Conservation (phyloP, 73 alveolate genomes). For the Paramecium octaurelia region DNA sequence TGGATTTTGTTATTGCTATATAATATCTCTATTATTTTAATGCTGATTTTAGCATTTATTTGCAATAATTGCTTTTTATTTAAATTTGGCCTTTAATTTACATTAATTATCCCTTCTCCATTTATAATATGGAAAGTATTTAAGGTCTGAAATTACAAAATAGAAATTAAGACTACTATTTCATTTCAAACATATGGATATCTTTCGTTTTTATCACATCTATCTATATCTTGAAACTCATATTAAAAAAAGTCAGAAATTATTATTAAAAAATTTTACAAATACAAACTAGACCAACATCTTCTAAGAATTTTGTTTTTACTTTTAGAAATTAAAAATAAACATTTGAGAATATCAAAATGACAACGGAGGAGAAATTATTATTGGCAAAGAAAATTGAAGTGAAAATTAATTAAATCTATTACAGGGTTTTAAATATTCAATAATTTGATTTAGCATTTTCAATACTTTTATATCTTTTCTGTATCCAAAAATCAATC, state of each 20-base stretch:
- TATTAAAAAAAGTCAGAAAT: not conserved
- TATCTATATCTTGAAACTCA: not conserved
- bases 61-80: not conserved
- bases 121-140: not conserved
- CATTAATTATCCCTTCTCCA: not conserved
- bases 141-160: not conserved
- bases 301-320: not conserved
- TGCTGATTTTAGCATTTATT: not conserved
- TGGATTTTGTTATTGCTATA: not conserved
- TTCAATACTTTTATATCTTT: not conserved
- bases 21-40: not conserved
- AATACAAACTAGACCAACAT: not conserved
- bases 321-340: not conserved
- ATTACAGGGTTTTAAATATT: not conserved
- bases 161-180: not conserved
- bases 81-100: not conserved
- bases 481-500: not conserved
- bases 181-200: not conserved
- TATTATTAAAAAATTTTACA: not conserved
- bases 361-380: not conserved
- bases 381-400: not conserved
- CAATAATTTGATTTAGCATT: not conserved
- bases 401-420: not conserved
- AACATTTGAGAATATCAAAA: not conserved
- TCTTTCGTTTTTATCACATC: not conserved